Conservation (phyloP, 2,329 filamentous ascomycete species). For the Colletotrichum melonis region DNA sequence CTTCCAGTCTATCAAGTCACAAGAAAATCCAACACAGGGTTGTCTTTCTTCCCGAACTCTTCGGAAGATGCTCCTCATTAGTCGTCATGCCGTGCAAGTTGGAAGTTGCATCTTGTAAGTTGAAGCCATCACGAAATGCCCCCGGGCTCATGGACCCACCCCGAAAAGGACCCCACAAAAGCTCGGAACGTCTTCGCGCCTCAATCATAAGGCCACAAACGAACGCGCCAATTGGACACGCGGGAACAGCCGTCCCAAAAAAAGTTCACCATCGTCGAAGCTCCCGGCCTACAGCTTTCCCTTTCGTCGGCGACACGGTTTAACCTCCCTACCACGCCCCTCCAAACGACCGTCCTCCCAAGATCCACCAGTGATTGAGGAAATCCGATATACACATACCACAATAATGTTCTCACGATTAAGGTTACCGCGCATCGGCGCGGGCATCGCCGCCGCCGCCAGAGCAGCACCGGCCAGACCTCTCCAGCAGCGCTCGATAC, state of each 20-base stretch:
- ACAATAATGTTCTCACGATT: conserved; percentile 63
- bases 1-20: not conserved
- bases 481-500: conserved; percentile 52
- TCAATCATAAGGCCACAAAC: conserved; percentile 33
- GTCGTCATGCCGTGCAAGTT: not conserved
- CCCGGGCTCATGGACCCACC: not conserved
- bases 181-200: conserved; percentile 12
- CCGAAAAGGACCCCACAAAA: conserved; percentile 1
- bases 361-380: not conserved
- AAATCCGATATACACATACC: conserved; percentile 40
- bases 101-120: not conserved
- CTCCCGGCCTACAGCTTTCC: conserved; percentile 24
- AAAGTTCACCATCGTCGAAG: conserved; percentile 36
- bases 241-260: conserved; percentile 28
- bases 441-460: conserved; percentile 32
- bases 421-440: conserved; percentile 60
- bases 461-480: conserved; percentile 41
- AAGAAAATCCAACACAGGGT: not conserved
- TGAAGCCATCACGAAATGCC: conserved; percentile 13
- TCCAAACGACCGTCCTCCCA: not conserved
- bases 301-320: conserved; percentile 19
- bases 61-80: not conserved
- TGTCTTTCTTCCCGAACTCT: no score
- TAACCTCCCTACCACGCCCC: conserved; percentile 8
- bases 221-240: conserved; percentile 17